Evolutionary conservation across 768 basidiomycete species (phyloP).

Genomic region (Hypholoma fasciculare): DNA sequence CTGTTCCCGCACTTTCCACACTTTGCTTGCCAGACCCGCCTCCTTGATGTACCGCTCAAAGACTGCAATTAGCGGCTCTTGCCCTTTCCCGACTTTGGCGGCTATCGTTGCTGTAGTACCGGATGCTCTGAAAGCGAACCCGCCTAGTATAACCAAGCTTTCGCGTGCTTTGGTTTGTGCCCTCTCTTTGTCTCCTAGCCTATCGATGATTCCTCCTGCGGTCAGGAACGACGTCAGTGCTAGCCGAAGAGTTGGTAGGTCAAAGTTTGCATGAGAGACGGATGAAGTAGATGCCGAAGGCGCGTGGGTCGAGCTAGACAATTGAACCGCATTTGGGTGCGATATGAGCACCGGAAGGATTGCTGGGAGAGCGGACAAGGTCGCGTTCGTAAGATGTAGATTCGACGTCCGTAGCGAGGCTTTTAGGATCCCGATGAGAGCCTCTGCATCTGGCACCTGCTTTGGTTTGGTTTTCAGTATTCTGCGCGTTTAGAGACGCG

Average conservation of each 20-base stretch:
- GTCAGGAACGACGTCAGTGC: conserved; percentile 70
- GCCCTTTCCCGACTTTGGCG: conserved; percentile 57
- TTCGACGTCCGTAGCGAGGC: conserved; percentile 77
- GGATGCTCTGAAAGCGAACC: conserved; percentile 59
- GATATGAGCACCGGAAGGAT: conserved; percentile 64
- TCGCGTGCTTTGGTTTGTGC: conserved; percentile 75
- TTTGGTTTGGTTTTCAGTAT: conserved; percentile 3
- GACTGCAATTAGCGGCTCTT: conserved; percentile 65
- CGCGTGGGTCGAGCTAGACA: conserved; percentile 29
- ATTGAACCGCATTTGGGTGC: conserved; percentile 25
- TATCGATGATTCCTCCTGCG: conserved; percentile 76
- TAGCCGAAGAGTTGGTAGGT: conserved; percentile 63
- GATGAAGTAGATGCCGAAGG: conserved; percentile 49
- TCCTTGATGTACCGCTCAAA: conserved; percentile 78
- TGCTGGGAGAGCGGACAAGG: conserved; percentile 67
- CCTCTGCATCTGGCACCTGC: conserved; percentile 75
- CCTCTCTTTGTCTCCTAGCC: conserved; percentile 80
- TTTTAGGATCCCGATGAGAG: conserved; percentile 68
- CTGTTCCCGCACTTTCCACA: conserved; percentile 86
- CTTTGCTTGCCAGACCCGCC: conserved; percentile 74
- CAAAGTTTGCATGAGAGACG: conserved; percentile 42
- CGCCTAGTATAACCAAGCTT: conserved; percentile 72
- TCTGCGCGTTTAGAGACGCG: conserved; percentile 1
- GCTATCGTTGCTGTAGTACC: conserved; percentile 44
- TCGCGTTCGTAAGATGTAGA: conserved; percentile 78